Evolutionary conservation across 139 green algal species (phyloP).

Genomic region (Chlorella sp.): DNA sequence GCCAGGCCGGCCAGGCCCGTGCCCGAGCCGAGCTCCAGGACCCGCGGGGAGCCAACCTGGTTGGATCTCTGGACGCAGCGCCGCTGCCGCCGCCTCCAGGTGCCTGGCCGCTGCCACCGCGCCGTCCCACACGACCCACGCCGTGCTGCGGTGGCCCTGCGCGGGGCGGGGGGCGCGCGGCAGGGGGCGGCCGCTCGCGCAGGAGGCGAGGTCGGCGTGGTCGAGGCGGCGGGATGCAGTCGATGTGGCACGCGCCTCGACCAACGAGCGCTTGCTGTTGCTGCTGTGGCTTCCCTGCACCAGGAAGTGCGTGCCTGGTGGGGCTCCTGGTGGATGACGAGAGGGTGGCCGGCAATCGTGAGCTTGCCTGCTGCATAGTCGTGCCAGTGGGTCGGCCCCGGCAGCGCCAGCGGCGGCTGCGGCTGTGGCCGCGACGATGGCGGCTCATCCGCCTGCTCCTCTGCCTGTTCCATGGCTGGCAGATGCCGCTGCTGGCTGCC

Average conservation of each 20-base stretch:
- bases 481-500: background rate
- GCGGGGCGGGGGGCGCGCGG: background rate
- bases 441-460: background rate
- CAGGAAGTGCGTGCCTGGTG: background rate
- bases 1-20: slow-evolving; percentile 35
- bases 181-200: background rate
- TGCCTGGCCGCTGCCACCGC: slow-evolving; percentile 8
- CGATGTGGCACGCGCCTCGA: background rate
- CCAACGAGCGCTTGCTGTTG: background rate
- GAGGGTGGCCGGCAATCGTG: background rate
- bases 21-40: slow-evolving; percentile 34
- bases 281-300: background rate
- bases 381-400: slow-evolving; percentile 5
- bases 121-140: slow-evolving; percentile 42
- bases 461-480: background rate
- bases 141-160: slow-evolving; percentile 36
- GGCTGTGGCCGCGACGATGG: background rate
- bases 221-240: background rate
- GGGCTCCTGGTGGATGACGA: slow-evolving; percentile 14
- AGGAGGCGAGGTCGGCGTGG: background rate
- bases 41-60: background rate
- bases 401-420: slow-evolving; percentile 3
- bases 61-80: background rate
- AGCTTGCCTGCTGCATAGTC: slow-evolving; percentile 7
- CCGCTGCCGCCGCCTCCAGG: slow-evolving; percentile 20